These are phyloP conservation scores for Daldinia concentrica DNA, from an alignment of 495 filamentous ascomycete species.

Conservation along the genomic window DNA sequence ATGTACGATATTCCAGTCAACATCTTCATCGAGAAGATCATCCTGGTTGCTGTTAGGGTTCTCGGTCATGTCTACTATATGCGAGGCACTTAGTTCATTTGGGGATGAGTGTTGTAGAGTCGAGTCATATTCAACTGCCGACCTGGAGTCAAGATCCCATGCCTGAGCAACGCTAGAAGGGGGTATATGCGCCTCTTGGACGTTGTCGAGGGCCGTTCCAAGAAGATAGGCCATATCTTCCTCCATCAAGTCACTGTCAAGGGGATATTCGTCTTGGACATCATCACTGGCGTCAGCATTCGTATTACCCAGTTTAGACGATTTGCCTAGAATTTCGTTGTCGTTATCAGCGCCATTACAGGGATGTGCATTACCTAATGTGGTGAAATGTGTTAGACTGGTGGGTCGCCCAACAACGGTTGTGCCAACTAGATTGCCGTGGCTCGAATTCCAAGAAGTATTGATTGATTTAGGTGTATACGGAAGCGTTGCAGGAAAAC, in stretches of 20 bases:
- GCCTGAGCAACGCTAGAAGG: constrained; percentile 43
- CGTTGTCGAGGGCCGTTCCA: neutral
- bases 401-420: neutral
- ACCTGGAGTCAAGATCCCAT: constrained; percentile 44
- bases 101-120: constrained; percentile 38
- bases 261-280: constrained; percentile 34
- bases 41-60: constrained; percentile 14
- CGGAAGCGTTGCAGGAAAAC: neutral
- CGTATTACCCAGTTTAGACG: neutral
- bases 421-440: neutral
- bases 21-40: constrained; percentile 49
- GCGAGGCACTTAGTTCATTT: constrained; percentile 4
- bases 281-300: neutral
- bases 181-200: constrained; percentile 41
- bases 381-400: neutral
- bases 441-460: neutral
- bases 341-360: neutral
- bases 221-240: constrained; percentile 38
- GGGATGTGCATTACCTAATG: neutral
- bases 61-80: neutral
- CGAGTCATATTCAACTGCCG: constrained; percentile 43
- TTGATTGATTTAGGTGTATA: neutral
- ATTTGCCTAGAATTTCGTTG: neutral
- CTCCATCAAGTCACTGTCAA: constrained; percentile 34
- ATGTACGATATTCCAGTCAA: constrained; percentile 51